Percentiles rank a stretch among this genome's conserved stretches.
phyloP scores from a whole-genome alignment of 1,284 basidiomycete genomes.

The Rhizoctonia solani region DNA sequence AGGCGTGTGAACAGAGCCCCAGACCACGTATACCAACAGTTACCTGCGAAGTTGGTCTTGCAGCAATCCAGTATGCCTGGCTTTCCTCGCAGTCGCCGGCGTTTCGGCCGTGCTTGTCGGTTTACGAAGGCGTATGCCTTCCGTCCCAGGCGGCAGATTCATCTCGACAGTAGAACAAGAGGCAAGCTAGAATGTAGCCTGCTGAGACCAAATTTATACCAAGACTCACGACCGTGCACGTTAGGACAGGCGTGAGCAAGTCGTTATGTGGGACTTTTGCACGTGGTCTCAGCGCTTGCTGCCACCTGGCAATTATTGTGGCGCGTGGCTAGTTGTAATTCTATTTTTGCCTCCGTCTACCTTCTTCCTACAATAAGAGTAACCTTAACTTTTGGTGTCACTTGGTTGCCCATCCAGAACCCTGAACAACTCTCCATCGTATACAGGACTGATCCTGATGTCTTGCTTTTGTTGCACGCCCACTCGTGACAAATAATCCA shows the following conservation, averaged over 20 bases:
- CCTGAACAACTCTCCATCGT: conserved; percentile 63
- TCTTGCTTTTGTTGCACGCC: conserved; percentile 46
- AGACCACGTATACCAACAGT: conserved; percentile 21
- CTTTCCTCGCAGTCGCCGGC: conserved; percentile 16
- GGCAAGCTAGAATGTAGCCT: neutral
- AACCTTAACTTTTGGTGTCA: too few species aligned
- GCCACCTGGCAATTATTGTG: too few species aligned
- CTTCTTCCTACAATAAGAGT: too few species aligned
- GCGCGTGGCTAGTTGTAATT: too few species aligned
- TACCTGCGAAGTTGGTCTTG: conserved; percentile 77
- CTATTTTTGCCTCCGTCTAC: too few species aligned
- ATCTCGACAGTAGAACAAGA: too few species aligned
- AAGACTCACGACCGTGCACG: neutral
- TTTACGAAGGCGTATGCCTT: conserved; percentile 33
- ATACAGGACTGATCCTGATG: conserved; percentile 69
- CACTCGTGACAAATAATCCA: conserved; percentile 47
- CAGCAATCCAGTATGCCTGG: conserved; percentile 48
- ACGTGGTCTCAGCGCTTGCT: neutral
- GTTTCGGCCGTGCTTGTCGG: conserved; percentile 17
- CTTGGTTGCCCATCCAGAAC: neutral
- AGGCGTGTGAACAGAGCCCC: neutral
- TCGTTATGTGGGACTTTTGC: neutral
- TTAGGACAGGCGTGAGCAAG: conserved; percentile 16
- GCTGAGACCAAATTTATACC: neutral
- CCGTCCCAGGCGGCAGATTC: conserved; percentile 31